These are phyloP conservation scores for Wickerhamomyces queroliae DNA, from an alignment of 805 yeast genomes.

Conservation along the genomic window DNA sequence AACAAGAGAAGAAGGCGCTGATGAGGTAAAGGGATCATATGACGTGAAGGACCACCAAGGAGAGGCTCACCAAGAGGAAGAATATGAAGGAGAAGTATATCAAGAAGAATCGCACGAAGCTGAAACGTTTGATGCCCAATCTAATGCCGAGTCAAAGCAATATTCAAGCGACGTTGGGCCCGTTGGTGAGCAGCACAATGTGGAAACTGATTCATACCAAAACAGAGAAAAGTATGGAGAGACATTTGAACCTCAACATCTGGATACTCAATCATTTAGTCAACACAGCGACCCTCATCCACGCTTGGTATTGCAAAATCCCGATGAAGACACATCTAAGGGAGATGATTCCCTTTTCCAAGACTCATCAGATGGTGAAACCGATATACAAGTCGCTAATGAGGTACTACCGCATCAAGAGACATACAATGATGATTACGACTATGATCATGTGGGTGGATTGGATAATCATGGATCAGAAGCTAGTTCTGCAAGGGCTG, in stretches of 20 bases:
- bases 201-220: too few species aligned
- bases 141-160: too few species aligned
- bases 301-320: not conserved
- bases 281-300: not conserved
- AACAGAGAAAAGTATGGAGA: too few species aligned
- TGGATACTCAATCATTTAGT: too few species aligned
- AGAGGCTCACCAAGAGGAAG: too few species aligned
- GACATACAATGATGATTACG: not conserved
- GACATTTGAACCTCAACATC: too few species aligned
- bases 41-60: not conserved
- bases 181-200: too few species aligned
- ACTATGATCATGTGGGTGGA: not conserved
- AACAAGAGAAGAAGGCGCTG: not conserved
- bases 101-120: not conserved
- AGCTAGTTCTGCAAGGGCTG: not conserved
- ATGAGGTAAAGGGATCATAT: not conserved
- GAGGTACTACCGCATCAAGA: not conserved
- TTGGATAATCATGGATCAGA: not conserved
- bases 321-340: not conserved
- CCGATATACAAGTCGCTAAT: not conserved
- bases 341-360: constrained; percentile 11
- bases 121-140: too few species aligned
- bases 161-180: too few species aligned
- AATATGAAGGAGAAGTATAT: not conserved
- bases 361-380: constrained; percentile 14